Conservation (phyloP, 2,329 filamentous ascomycete species). For the Chaetomium sp. region DNA sequence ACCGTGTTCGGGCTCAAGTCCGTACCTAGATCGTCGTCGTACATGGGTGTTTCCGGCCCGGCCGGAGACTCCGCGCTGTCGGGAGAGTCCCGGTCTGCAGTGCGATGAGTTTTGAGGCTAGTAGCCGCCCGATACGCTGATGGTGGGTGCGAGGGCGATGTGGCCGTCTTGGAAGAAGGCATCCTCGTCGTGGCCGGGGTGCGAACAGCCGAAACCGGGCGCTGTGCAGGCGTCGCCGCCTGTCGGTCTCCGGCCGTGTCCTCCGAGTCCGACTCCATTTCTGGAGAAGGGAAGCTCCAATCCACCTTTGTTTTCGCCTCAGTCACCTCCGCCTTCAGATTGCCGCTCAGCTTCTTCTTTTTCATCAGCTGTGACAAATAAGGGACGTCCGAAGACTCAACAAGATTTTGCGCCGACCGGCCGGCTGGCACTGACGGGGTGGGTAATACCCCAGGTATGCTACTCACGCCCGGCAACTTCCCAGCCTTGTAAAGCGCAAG, state of each 20-base stretch:
- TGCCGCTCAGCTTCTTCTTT: slow-evolving; percentile 52
- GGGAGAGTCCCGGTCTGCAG: slow-evolving; percentile 36
- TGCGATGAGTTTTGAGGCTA: slow-evolving; percentile 51
- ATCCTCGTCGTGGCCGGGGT: slow-evolving; percentile 48
- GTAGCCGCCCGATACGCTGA: slow-evolving; percentile 43
- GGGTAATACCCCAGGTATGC: slow-evolving; percentile 34
- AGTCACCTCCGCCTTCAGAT: slow-evolving; percentile 51
- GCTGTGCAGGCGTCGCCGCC: slow-evolving; percentile 13
- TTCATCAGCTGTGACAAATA: slow-evolving; percentile 62
- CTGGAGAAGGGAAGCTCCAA: slow-evolving; percentile 41
- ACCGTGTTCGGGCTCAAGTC: slow-evolving; percentile 64
- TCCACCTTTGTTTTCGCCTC: slow-evolving; percentile 52
- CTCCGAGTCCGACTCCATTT: slow-evolving; percentile 49
- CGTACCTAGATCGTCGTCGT: slow-evolving; percentile 50
- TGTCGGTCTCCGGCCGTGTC: slow-evolving; percentile 25
- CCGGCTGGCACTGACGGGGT: slow-evolving; percentile 17
- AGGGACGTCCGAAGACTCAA: slow-evolving; percentile 53
- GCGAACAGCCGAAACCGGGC: slow-evolving; percentile 25
- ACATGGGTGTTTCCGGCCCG: slow-evolving; percentile 30
- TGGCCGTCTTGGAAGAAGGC: slow-evolving; percentile 52
- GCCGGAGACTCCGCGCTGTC: slow-evolving; percentile 29
- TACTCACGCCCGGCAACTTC: slow-evolving; percentile 42
- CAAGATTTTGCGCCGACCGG: slow-evolving; percentile 31
- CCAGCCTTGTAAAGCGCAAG: slow-evolving; percentile 47
- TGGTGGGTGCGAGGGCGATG: slow-evolving; percentile 41